Base-by-base conservation (phyloP, 2,329 filamentous ascomycete genomes). In the Myriosclerotinia curreyana region DNA sequence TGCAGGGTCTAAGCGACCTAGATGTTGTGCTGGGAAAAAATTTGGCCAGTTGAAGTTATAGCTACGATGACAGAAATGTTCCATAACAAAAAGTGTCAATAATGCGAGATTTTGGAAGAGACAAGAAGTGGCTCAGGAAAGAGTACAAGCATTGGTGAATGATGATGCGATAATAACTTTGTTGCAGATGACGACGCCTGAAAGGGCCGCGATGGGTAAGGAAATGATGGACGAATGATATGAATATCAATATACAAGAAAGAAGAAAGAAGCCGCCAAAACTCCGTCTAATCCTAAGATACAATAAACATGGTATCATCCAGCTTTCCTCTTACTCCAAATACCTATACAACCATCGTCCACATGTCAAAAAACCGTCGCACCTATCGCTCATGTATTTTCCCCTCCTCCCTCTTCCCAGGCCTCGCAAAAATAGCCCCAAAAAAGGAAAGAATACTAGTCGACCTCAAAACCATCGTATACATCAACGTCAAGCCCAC, bases 401-500 rank as follows among this genome's bases (percentile, higher is more conserved):
- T n/a, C 3, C 5, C 38, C 17, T 31, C 28, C 25, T 44, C 53
- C 0, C 2, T 56, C 17, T 3, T 52, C 7, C 48, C 58, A 1
- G 58, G 46, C 7, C 11, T 40, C 46, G 58, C 36, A 61, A 52
- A 34, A 4, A 42, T 14, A 9, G 58, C 58, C 8, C 58, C 58
- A 11, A 61, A n/a, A n/a, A 61, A 14, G 25, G 48, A 52, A 8
- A 52, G 20, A n/a, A 61, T 9, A n/a, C 36, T 61, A 4, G 36
- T 52, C n/a, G 36, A 28, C 15, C 69, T 22, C 44, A 68, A 22
- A 42, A 59, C 14, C 68, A 69, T 69, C 40, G 61, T 66, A 51
- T 63, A 68, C 50, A 64, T 66, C 49, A 70, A 49, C 3, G 64
- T 68, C 38, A 64, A 22, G 0, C 69, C 69, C 52, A 60, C 66